Base-by-base conservation (phyloP, 805 yeast genomes). In the Metschnikowia cubensis region DNA sequence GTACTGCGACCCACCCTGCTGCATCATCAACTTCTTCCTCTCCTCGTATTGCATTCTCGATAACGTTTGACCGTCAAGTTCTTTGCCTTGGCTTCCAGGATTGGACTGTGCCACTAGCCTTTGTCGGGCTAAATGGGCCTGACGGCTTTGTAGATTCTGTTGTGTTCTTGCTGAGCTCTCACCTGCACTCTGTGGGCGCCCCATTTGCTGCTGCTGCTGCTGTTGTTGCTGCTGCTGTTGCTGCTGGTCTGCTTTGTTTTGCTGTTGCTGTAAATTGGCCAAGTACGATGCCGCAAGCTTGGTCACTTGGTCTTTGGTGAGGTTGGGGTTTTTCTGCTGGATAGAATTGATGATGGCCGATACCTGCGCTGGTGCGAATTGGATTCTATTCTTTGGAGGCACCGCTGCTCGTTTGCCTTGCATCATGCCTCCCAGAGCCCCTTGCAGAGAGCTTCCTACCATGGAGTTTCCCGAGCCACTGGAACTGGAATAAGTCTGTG, bases 341-440 rank as follows among this genome's bases (percentile, higher is more conserved):
- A 84, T 83, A 41, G 83, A 81, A 55, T 74, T 80, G 50, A 84
- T 79, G 38, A 84, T 76, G 1, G 86, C 84, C 8, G 86, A 76
- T 3, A 84, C 85, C 57, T 84, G 88, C 1, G 83, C 79, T 13
- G 83, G 81, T 0, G 82, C 77, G 63, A 82, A 78, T 39, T 70
- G 74, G 18, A 73, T 65, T 31, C 74, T 59, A 11, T 72, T 66
- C 47, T 70, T 68, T 35, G 46, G 21, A 2, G 58, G 55, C 2
- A 43, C 36, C 1, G 42, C 42, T 13, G 41, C 47, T 21, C 50
- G 42, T 40, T 51, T 53, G 33, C 47, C 52, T 43, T n/a, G 46
- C 48, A 21, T 36, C 48, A 32, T 37, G 15, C 41, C 29, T 11
- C 34, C 22, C 37, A 33, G 45, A 32, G 36, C 7, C 20, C 45